Base-by-base conservation (phyloP, 192 early-diverging fungal species). In the Umbelopsis vinacea region DNA sequence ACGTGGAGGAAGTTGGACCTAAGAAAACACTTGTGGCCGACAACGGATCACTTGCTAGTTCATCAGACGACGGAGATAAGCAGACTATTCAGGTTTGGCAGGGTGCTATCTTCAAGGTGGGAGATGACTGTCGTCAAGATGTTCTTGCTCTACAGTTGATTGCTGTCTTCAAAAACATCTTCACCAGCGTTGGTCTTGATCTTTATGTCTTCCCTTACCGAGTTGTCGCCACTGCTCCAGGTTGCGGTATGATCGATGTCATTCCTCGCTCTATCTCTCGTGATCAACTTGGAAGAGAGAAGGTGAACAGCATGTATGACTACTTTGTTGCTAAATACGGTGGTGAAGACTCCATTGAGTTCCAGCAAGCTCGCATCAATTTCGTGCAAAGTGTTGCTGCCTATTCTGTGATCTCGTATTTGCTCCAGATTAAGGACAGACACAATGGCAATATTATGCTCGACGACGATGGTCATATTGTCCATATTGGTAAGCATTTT, bases 381-480 rank as follows among this genome's bases (percentile, higher is more conserved):
- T 99, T 99, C 89, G 92, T 98, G 40, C 93, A 95, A 77, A 94
- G 92, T 70, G 87, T 95, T 22, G 98, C 98, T 3, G 93, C 97
- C 5, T 99, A 98, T 81, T 97, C 95, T 26, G 87, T 99, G 24
- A 89, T 98, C 15, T 88, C 95, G 63, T 99, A 94, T 80, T 52
- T 99, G 69, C 84, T 99, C 26, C 97, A 98, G 78, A 94, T 99
- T 83, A 98, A 98, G 81, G 98, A 99, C 85, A 87, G 97, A 24
- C 97, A 99, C 79, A 99, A 99, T 82, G 97, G 97, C 57, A 99
- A 99, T 83, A 98, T 99, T 74, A 98, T 99, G 98, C 88, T 98
- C 69, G 98, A 99, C 71, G 89, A 94, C 69, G 85, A 93, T 69
- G 98, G 98, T 0, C 96, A 99, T 77, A 91, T 98, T 29, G 85